Base-by-base conservation (phyloP, 331 rosid genomes). In the Quercus lobata region DNA sequence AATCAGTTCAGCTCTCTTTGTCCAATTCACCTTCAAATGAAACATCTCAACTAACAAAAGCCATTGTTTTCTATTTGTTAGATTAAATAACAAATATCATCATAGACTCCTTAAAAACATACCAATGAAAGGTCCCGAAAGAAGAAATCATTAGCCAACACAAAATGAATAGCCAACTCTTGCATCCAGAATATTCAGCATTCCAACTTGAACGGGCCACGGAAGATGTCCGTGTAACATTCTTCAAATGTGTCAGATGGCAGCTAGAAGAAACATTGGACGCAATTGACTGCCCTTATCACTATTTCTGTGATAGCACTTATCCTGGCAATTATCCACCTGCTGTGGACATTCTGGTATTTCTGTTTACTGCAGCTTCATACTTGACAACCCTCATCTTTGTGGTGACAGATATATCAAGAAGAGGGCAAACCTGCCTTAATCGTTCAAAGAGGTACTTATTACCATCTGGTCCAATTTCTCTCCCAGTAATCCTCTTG, bases 161-260 rank as follows among this genome's bases (percentile, higher is more conserved):
- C 21, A 75, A 66, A 22, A 79, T 89, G 93, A 79, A 86, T 35
- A 81, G 82, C 84, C 73, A 80, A 44, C 75, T 80, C 71, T 75
- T 86, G 83, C 88, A 71, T 69, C 90, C 88, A 58, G 77, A 85
- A n/a, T 54, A 84, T 79, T 84, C 84, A 55, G 81, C 90, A 75
- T 68, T 81, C 72, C 86, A 83, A 73, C 83, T 88, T 32, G 84
- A 85, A 78, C 82, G 88, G 92, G 86, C 71, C 56, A 66, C 18
- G 22, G 76, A 78, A 72, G 89, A 91, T 71, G 75, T 86, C 78
- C 80, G 73, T 18, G 63, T 78, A 63, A 87, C 79, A 71, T 92
- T 94, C 87, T 91, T 90, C 92, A 92, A 94, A 80, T 94, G 98
- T 79, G 76, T 88, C n/a, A 89, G 92, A 75, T 94, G 98, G 97